Conservation (phyloP, 352 stramenopile species). For the Globisporangium acanthophoron region DNA sequence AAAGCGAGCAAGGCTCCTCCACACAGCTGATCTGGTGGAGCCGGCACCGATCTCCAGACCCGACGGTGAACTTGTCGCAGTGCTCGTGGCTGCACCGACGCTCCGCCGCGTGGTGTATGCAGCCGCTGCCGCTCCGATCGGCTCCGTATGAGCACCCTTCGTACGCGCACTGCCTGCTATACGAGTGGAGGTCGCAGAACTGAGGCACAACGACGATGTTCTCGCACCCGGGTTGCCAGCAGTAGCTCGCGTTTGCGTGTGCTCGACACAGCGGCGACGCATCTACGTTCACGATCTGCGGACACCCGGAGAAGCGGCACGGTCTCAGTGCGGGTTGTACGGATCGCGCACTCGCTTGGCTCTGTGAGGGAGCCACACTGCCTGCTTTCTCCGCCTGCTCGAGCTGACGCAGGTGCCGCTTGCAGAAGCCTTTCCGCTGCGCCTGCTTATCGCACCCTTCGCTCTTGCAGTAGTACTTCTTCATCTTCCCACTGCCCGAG, state of each 20-base stretch:
- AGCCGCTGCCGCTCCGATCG: slow-evolving; percentile 30
- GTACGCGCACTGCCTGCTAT: slow-evolving; percentile 47
- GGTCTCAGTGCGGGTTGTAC: slow-evolving; percentile 5
- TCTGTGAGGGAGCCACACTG: not conserved
- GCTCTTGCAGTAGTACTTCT: slow-evolving; percentile 65
- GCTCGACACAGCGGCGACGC: slow-evolving; percentile 32
- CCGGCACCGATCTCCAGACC: slow-evolving; percentile 22
- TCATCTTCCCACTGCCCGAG: slow-evolving; percentile 15
- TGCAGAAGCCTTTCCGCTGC: slow-evolving; percentile 56
- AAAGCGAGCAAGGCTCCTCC: slow-evolving; percentile 50
- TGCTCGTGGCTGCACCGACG: slow-evolving; percentile 46
- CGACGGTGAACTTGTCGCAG: slow-evolving; percentile 60
- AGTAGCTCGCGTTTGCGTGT: slow-evolving; percentile 50
- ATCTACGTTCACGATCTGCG: slow-evolving; percentile 19
- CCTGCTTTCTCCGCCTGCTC: slow-evolving; percentile 9
- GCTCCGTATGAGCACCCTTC: slow-evolving; percentile 44
- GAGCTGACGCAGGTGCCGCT: slow-evolving; percentile 54
- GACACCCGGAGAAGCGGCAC: slow-evolving; percentile 44
- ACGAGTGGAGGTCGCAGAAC: slow-evolving; percentile 57
- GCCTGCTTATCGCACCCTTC: slow-evolving; percentile 59
- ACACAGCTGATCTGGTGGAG: slow-evolving; percentile 48
- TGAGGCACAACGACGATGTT: slow-evolving; percentile 43
- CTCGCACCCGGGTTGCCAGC: slow-evolving; percentile 54
- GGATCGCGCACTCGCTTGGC: slow-evolving; percentile 2
- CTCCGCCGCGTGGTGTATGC: slow-evolving; percentile 34